Conservation (phyloP, 208 protist species). For the Histomonas meleagridis region DNA sequence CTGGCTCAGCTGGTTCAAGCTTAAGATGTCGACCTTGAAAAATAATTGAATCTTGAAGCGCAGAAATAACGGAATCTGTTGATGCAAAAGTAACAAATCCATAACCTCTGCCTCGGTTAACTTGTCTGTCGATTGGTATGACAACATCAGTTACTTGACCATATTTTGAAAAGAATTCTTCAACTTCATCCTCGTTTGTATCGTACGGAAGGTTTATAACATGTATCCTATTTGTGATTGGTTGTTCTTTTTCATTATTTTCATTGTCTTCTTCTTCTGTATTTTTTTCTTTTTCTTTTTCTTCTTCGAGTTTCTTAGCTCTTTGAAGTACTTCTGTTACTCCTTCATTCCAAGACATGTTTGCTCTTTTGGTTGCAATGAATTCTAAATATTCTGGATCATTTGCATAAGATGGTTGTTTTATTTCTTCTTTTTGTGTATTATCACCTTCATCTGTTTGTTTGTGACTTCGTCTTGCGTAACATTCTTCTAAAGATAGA, state of each 20-base stretch:
- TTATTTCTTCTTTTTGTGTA: neutral
- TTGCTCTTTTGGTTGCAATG: neutral
- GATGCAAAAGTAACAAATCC: neutral
- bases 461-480: neutral
- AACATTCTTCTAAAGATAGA: neutral
- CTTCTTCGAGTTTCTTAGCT: neutral
- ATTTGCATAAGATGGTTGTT: neutral
- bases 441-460: neutral
- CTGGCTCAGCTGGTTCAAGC: neutral
- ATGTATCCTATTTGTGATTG: neutral
- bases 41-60: neutral
- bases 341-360: neutral
- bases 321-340: neutral
- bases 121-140: neutral
- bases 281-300: neutral
- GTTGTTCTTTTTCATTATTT: neutral
- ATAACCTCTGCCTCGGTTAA: neutral
- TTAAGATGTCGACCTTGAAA: neutral
- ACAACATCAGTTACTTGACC: neutral
- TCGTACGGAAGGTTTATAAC: neutral
- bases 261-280: neutral
- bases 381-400: slow-evolving; percentile 10
- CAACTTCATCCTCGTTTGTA: neutral
- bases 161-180: neutral
- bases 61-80: neutral